A percentile compares a stretch with the other conserved stretches of the same genome.
phyloP scores from a whole-genome alignment of 1,284 basidiomycete genomes.

The Serendipita sp. region DNA sequence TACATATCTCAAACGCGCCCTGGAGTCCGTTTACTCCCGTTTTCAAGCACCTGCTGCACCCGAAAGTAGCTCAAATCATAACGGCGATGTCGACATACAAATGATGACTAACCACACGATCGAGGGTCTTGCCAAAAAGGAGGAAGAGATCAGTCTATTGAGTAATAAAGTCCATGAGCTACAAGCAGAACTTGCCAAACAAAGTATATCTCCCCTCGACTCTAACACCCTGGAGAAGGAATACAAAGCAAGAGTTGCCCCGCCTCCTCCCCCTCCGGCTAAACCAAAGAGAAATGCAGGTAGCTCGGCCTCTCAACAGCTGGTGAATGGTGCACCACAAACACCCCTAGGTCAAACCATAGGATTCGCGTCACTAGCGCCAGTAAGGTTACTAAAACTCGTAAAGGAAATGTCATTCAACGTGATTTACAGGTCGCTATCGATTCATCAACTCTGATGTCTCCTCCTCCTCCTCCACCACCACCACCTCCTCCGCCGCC shows the following conservation, averaged over 20 bases:
- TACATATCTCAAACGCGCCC: constrained; percentile 61
- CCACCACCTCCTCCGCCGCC: constrained; percentile 14
- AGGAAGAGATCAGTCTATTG: constrained; percentile 47
- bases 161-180: constrained; percentile 38
- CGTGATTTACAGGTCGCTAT: not conserved
- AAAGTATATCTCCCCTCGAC: constrained; percentile 30
- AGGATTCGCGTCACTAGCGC: no score
- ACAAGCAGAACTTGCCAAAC: constrained; percentile 31
- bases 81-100: constrained; percentile 49
- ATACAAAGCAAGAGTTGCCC: constrained; percentile 51
- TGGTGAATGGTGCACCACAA: not conserved
- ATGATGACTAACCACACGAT: constrained; percentile 58
- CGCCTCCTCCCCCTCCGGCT: constrained; percentile 40
- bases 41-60: constrained; percentile 39
- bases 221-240: constrained; percentile 42
- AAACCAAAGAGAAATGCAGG: constrained; percentile 18
- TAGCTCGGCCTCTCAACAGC: not conserved
- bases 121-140: constrained; percentile 55
- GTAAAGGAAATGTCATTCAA: no score
- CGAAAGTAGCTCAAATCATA: constrained; percentile 25
- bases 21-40: constrained; percentile 72
- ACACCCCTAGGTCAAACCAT: no score
- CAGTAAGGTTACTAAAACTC: no score
- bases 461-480: constrained; percentile 15
- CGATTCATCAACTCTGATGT: constrained; percentile 13